Conservation (phyloP, 2,329 filamentous ascomycete genomes). For the Trichoderma koningiopsis region DNA sequence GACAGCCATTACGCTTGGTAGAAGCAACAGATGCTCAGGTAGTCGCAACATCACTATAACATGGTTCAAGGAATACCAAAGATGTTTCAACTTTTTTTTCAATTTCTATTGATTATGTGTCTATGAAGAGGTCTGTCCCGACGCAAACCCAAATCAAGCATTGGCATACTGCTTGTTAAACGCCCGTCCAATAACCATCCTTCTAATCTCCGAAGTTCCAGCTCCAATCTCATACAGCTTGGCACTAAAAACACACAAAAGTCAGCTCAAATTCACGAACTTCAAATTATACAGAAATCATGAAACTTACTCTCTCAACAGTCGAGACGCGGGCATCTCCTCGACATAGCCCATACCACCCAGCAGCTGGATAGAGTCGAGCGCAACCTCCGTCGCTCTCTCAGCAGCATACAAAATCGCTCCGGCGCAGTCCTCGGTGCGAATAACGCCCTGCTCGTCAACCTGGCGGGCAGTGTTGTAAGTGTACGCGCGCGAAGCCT, state of each 20-base stretch:
- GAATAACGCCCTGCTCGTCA: slow-evolving; percentile 72
- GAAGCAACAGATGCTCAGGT: too few relatives aligned
- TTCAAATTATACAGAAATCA: not conserved
- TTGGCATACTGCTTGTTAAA: slow-evolving; percentile 82
- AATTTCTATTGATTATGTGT: not conserved
- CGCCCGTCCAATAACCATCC: slow-evolving; percentile 90
- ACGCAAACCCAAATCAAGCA: slow-evolving; percentile 29
- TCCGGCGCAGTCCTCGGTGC: slow-evolving; percentile 90
- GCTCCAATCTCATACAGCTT: slow-evolving; percentile 95
- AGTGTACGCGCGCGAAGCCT: slow-evolving; percentile 82
- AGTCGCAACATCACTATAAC: not conserved
- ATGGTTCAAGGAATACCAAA: not conserved
- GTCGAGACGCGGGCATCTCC: slow-evolving; percentile 85
- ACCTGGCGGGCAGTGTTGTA: slow-evolving; percentile 79
- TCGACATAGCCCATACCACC: slow-evolving; percentile 97
- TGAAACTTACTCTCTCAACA: slow-evolving; percentile 68
- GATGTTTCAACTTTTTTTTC: not conserved
- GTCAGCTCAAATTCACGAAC: slow-evolving; percentile 34
- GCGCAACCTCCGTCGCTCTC: slow-evolving; percentile 79
- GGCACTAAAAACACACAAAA: slow-evolving; percentile 47
- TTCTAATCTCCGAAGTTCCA: slow-evolving; percentile 88
- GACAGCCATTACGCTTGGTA: too few relatives aligned
- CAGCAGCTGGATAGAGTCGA: slow-evolving; percentile 89
- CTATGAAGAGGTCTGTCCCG: not conserved
- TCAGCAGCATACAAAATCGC: slow-evolving; percentile 93